These are phyloP conservation scores for Arbutus unedo DNA, from an alignment of 148 eudicot genomes.

Conservation along the genomic window DNA sequence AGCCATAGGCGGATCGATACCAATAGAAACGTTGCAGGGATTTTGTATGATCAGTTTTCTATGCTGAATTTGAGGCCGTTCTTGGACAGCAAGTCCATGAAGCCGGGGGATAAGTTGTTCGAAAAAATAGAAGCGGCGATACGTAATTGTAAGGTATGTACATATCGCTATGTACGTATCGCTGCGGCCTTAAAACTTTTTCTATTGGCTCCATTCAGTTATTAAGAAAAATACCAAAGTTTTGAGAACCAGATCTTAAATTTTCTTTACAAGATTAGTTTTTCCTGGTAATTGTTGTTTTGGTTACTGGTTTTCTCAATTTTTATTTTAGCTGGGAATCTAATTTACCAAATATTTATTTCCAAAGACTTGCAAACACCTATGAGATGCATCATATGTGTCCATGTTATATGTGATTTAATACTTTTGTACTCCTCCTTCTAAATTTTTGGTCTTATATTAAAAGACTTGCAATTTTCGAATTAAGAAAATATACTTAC, in stretches of 20 bases:
- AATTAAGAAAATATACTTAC: too few relatives aligned
- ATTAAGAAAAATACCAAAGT: neutral
- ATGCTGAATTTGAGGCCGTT: conserved; percentile 32
- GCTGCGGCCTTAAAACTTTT: conserved; percentile 38
- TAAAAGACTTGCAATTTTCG: too few relatives aligned
- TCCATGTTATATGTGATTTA: too few relatives aligned
- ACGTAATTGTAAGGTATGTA: conserved; percentile 28
- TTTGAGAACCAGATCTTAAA: neutral
- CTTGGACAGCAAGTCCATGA: conserved; percentile 46
- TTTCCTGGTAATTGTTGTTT: neutral
- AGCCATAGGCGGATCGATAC: conserved; percentile 46
- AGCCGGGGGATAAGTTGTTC: conserved; percentile 39
- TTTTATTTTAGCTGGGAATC: neutral
- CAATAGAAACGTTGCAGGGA: conserved; percentile 37
- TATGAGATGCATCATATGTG: too few relatives aligned
- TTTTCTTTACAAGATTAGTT: neutral
- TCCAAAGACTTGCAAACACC: neutral
- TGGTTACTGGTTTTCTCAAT: neutral
- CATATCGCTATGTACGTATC: conserved; percentile 21
- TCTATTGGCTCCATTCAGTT: neutral
- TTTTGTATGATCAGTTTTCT: conserved; percentile 31
- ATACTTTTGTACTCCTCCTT: too few relatives aligned
- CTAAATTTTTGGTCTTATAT: too few relatives aligned
- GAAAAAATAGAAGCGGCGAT: conserved; percentile 31
- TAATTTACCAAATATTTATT: too few relatives aligned